Evolutionary conservation across 2,329 filamentous ascomycete species (phyloP).

Genomic region (Fusarium sacchari): DNA sequence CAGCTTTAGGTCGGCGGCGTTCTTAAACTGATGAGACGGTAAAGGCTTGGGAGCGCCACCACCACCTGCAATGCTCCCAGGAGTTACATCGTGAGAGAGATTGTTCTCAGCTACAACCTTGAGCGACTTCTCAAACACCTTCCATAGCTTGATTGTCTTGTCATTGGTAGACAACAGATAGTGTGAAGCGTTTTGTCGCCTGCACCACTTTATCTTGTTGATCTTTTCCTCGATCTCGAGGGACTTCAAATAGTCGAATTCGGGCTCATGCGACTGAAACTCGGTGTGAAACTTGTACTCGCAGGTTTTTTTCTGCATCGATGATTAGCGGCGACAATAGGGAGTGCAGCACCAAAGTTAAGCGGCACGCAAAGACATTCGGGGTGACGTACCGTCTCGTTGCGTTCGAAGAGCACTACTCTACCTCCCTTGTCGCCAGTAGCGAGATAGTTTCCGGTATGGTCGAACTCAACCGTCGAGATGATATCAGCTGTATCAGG

Average conservation of each 20-base stretch:
- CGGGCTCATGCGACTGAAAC: slow-evolving; percentile 98
- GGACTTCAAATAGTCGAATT: slow-evolving; percentile 99
- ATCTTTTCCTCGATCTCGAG: slow-evolving; percentile 99
- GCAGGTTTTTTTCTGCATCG: slow-evolving; percentile 93
- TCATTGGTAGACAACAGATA: slow-evolving; percentile 98
- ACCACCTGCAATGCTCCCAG: slow-evolving; percentile 75
- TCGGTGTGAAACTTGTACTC: slow-evolving; percentile 99
- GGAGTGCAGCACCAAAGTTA: not conserved
- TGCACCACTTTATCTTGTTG: slow-evolving; percentile 99
- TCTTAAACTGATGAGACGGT: slow-evolving; percentile 77
- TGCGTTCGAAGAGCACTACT: slow-evolving; percentile 88
- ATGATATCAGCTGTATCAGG: slow-evolving; percentile 80
- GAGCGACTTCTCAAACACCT: slow-evolving; percentile 98
- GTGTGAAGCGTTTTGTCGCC: slow-evolving; percentile 96
- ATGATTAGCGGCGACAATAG: slow-evolving; percentile 22
- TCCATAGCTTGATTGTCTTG: slow-evolving; percentile 99
- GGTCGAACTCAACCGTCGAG: slow-evolving; percentile 90
- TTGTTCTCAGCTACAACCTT: slow-evolving; percentile 99
- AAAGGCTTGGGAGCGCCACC: slow-evolving; percentile 80
- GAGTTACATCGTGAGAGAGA: slow-evolving; percentile 91
- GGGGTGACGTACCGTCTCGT: slow-evolving; percentile 80
- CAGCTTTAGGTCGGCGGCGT: slow-evolving; percentile 85
- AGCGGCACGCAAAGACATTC: not conserved
- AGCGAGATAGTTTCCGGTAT: slow-evolving; percentile 88
- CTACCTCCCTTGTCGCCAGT: slow-evolving; percentile 91